Conservation (phyloP, 768 basidiomycete genomes). For the Russula vinacea region DNA sequence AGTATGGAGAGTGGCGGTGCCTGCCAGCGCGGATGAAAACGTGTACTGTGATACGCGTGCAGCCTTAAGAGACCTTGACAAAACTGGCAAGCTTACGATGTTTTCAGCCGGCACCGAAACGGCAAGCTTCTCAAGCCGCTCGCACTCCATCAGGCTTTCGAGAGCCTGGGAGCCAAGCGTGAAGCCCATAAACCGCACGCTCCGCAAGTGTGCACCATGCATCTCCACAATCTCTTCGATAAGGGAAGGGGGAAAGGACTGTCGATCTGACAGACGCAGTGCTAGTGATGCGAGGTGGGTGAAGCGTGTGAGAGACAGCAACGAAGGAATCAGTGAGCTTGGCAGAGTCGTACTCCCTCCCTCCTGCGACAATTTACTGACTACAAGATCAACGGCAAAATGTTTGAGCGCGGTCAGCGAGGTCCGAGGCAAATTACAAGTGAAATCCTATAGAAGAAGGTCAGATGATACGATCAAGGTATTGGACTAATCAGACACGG, state of each 20-base stretch:
- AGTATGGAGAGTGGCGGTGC: slow-evolving; percentile 19
- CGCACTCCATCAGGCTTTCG: slow-evolving; percentile 25
- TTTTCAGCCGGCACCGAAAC: slow-evolving; percentile 22
- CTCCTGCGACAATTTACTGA: slow-evolving; percentile 32
- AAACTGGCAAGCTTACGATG: slow-evolving; percentile 24
- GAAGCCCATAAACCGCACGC: slow-evolving; percentile 23
- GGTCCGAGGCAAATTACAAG: slow-evolving; percentile 34
- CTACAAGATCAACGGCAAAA: slow-evolving; percentile 53
- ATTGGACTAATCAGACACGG: slow-evolving; percentile 13
- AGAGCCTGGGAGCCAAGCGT: slow-evolving; percentile 3
- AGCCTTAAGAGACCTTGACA: slow-evolving; percentile 13
- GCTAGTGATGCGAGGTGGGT: slow-evolving; percentile 27
- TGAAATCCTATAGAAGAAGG: slow-evolving; percentile 29
- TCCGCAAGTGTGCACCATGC: slow-evolving; percentile 24
- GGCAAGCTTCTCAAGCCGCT: slow-evolving; percentile 27
- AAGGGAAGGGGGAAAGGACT: slow-evolving; percentile 13
- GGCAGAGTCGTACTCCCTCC: slow-evolving; percentile 1
- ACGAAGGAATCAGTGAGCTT: slow-evolving; percentile 14
- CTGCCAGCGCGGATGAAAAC: slow-evolving; percentile 22
- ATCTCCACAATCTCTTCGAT: slow-evolving; percentile 25
- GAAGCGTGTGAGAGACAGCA: slow-evolving; percentile 25
- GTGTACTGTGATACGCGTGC: slow-evolving; percentile 10
- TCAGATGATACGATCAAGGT: slow-evolving; percentile 39
- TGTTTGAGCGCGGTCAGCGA: slow-evolving; percentile 46
- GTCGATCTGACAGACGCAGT: slow-evolving; percentile 21